Evolutionary conservation across 257 asterid genomes (phyloP).

Genomic region (Sherardia arvensis): DNA sequence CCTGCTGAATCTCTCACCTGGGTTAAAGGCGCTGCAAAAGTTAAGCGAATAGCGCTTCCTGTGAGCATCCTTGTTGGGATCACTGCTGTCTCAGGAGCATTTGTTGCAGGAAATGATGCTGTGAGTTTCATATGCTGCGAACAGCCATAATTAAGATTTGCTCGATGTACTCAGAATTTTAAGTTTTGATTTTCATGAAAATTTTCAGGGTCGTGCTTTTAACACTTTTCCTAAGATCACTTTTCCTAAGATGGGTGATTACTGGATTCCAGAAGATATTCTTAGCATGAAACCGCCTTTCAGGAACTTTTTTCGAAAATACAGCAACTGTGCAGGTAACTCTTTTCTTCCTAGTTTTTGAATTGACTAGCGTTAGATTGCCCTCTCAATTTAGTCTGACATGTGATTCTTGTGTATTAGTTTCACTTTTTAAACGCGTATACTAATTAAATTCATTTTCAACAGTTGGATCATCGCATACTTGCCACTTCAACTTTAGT

Average conservation of each 20-base stretch:
- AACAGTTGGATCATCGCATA: slow-evolving; percentile 86
- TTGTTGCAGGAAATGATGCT: no score
- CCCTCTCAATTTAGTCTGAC: no score
- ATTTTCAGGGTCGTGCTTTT: slow-evolving; percentile 78
- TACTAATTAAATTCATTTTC: background rate
- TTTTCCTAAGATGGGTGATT: slow-evolving; percentile 87
- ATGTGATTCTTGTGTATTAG: no score
- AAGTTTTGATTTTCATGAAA: slow-evolving; percentile 6
- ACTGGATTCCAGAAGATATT: slow-evolving; percentile 81
- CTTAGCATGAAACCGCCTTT: slow-evolving; percentile 61
- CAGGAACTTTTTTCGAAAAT: slow-evolving; percentile 85
- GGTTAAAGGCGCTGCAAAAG: no score
- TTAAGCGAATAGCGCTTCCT: no score
- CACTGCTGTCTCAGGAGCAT: no score
- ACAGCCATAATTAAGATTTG: no score
- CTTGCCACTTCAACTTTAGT: slow-evolving; percentile 83
- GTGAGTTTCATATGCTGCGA: no score
- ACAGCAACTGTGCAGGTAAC: slow-evolving; percentile 87
- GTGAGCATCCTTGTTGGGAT: no score
- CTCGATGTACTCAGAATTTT: background rate
- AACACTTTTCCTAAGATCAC: slow-evolving; percentile 98
- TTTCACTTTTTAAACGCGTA: no score
- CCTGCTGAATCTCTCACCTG: no score
- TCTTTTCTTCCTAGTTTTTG: background rate
- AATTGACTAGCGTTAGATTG: no score